Evolutionary conservation across 2,329 filamentous ascomycete genomes (phyloP).

Genomic region (Claviceps pusilla): DNA sequence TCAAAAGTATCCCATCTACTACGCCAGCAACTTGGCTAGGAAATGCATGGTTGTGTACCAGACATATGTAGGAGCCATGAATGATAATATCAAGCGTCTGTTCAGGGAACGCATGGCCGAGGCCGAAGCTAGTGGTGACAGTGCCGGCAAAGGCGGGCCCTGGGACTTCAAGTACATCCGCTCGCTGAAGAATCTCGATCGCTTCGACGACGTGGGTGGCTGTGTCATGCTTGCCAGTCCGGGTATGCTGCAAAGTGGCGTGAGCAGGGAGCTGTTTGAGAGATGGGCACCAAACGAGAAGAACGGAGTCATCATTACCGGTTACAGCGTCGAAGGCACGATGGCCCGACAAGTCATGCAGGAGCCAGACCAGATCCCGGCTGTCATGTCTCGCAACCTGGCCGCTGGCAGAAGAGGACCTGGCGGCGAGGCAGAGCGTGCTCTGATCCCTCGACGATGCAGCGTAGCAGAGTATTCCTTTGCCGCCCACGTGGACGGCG

Average conservation of each 20-base stretch:
- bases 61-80: constrained; percentile 96
- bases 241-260: constrained; percentile 95
- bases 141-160: constrained; percentile 62
- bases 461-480: constrained; percentile 92
- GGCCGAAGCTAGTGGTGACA: constrained; percentile 65
- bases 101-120: constrained; percentile 87
- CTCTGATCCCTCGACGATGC: constrained; percentile 83
- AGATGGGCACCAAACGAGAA: constrained; percentile 91
- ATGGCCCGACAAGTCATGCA: constrained; percentile 95
- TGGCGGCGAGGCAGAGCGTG: constrained; percentile 62
- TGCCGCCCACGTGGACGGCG: constrained; percentile 89
- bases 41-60: constrained; percentile 99
- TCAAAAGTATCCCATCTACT: constrained; percentile 89
- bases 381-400: constrained; percentile 67
- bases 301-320: constrained; percentile 97
- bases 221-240: constrained; percentile 96
- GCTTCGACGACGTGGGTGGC: constrained; percentile 87
- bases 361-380: constrained; percentile 87
- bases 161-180: constrained; percentile 97
- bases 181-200: constrained; percentile 79
- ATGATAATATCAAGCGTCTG: constrained; percentile 95
- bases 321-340: constrained; percentile 94
- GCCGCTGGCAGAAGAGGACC: constrained; percentile 47
- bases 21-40: constrained; percentile 83
- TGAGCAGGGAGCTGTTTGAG: constrained; percentile 82